A percentile compares a stretch with the other conserved stretches of the same genome.
Conservation (phyloP, 1,139 yeast species). For the Yamadazyma buinensis region DNA sequence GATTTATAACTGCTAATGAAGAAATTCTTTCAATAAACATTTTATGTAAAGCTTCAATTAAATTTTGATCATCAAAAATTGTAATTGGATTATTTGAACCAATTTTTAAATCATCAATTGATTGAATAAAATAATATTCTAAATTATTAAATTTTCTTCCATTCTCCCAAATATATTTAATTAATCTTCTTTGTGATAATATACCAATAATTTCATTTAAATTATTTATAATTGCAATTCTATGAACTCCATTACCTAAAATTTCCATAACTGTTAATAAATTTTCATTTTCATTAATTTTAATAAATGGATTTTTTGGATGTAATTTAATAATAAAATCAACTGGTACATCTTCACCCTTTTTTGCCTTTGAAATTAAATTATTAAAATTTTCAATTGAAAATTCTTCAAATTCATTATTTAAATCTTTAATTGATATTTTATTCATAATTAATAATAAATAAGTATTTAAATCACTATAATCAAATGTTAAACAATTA, state of each 20-base stretch:
- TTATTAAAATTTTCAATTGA: conserved; percentile 14
- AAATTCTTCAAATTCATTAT: conserved; percentile 27
- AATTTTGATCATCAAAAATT: conserved; percentile 78
- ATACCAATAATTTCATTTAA: conserved; percentile 60
- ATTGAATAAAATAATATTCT: conserved; percentile 66
- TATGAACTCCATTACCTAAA: conserved; percentile 87
- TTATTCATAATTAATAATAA: conserved; percentile 71
- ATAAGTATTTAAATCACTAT: conserved; percentile 85
- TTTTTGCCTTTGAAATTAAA: conserved; percentile 42
- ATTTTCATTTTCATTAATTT: conserved; percentile 64
- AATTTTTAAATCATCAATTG: conserved; percentile 63
- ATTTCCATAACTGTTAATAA: conserved; percentile 75
- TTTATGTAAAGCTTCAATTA: conserved; percentile 79
- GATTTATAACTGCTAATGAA: conserved; percentile 91
- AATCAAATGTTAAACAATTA: conserved; percentile 81
- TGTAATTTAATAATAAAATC: conserved; percentile 73
- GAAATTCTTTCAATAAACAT: conserved; percentile 86
- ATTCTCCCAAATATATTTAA: conserved; percentile 85
- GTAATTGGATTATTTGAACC: conserved; percentile 73
- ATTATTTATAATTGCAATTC: conserved; percentile 74
- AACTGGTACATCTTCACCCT: conserved; percentile 75
- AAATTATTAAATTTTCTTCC: conserved; percentile 80
- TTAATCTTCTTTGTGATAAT: conserved; percentile 81
- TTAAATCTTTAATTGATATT: conserved; percentile 39
- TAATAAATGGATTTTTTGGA: conserved; percentile 82